Percentiles rank a stretch among this genome's conserved stretches.
Evolutionary conservation across 805 yeast species (phyloP).

Genomic region (Candida germanica): DNA sequence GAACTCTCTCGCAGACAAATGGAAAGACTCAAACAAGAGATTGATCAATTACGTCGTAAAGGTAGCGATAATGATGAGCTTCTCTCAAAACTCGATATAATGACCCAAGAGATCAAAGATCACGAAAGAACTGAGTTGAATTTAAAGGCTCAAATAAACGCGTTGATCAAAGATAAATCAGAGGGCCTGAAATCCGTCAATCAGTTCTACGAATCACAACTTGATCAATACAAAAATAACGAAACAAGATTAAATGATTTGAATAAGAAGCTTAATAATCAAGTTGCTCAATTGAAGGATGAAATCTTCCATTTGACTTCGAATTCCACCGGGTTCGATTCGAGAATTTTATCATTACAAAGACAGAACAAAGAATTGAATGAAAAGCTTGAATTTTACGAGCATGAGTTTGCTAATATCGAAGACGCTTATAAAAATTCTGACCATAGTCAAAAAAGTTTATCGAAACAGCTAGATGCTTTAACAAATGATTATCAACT

Average conservation of each 20-base stretch:
- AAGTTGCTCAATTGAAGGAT: constrained; percentile 26
- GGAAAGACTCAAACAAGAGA: constrained; percentile 13
- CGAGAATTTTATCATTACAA: constrained; percentile 12
- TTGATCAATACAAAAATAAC: constrained; percentile 19
- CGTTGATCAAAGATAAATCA: constrained; percentile 17
- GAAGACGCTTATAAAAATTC: constrained; percentile 23
- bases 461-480: constrained; percentile 16
- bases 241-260: constrained; percentile 18
- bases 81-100: constrained; percentile 15
- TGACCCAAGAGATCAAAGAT: constrained; percentile 18
- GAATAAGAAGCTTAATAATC: constrained; percentile 22
- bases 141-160: constrained; percentile 21
- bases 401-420: constrained; percentile 23
- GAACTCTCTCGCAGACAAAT: no score
- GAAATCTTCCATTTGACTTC: constrained; percentile 18
- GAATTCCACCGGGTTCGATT: constrained; percentile 12
- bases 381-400: constrained; percentile 25
- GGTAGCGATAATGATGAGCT: constrained; percentile 15
- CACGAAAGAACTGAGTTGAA: constrained; percentile 21
- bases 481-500: constrained; percentile 18
- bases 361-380: constrained; percentile 20
- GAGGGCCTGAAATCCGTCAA: constrained; percentile 14
- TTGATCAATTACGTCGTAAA: constrained; percentile 10
- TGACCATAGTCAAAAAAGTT: constrained; percentile 21
- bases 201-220: constrained; percentile 19